Base-by-base conservation (phyloP, 306 rosid species). In the Pterocarpus macrocarpus region DNA sequence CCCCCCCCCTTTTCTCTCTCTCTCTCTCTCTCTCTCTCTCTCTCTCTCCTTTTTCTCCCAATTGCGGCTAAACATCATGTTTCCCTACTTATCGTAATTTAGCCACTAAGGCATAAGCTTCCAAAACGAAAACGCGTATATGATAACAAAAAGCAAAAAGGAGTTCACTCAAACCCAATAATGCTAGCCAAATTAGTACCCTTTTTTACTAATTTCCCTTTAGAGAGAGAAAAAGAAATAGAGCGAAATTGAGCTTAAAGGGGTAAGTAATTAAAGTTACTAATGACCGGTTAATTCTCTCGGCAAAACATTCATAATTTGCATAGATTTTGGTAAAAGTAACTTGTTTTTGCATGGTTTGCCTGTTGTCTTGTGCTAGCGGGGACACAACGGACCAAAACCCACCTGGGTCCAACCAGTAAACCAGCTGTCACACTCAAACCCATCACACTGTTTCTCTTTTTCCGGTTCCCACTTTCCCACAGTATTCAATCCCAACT, bases 341-440 rank as follows among this genome's bases (percentile, higher is more conserved):
- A 34, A 47, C 17, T 7, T 0, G 35, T 39, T 52, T 64, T 52
- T 49, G 82, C 38, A 22, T 44, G 59, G 49, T 8, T 80, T 16
- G 39, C n/a, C 16, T 33, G 16, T 47, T 47, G 8, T 13, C 13
- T 13, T 34, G 45, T 13, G 16, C 15, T 39, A 10, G 30, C 9
- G 17, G 77, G 52, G 52, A 67, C 84, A 80, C 41, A 34, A 74
- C 58, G 84, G 62, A 55, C 64, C 75, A 75, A 62, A 39, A 47
- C 62, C 85, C 89, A 87, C 77, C 80, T 83, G 91, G 90, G 84
- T 80, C 87, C 90, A 86, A 82, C 87, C 67, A 87, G 82, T 87
- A 58, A 75, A 73, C 86, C 35, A 85, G 97, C 94, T 93, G 97
- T 85, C 91, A 87, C 71, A 81, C 85, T 81, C 82, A 61, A 36